These are phyloP conservation scores for Ammopiptanthus mongolicus DNA, from an alignment of 306 rosid species.

Conservation along the genomic window DNA sequence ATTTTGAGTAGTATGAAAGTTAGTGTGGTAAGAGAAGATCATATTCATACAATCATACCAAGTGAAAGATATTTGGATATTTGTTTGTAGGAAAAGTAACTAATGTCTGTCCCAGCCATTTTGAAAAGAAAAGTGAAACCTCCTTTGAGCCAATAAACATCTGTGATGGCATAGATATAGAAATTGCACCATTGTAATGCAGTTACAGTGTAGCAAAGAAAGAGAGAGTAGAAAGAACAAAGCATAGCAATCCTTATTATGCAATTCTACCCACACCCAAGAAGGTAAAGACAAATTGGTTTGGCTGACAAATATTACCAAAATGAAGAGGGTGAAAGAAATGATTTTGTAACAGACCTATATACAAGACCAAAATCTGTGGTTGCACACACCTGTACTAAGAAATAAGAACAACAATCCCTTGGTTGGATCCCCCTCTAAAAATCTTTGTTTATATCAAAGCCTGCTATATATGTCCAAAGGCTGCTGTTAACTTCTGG, in stretches of 20 bases:
- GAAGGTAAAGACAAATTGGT: constrained; percentile 25
- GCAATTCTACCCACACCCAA: constrained; percentile 30
- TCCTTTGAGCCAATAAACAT: constrained; percentile 8
- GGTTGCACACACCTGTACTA: constrained; percentile 32
- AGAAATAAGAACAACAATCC: constrained; percentile 10
- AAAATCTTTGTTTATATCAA: constrained; percentile 1
- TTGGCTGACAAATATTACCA: constrained; percentile 31
- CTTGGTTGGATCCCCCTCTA: not conserved
- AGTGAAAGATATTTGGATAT: not conserved
- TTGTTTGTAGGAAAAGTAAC: constrained; percentile 13
- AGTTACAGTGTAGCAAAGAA: constrained; percentile 7
- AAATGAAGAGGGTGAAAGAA: constrained; percentile 23
- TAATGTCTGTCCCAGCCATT: not conserved
- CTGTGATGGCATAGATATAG: constrained; percentile 15
- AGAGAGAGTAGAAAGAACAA: constrained; percentile 12
- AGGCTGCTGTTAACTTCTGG: constrained; percentile 40
- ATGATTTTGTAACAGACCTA: constrained; percentile 23
- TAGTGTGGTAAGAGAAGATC: not conserved
- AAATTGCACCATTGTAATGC: constrained; percentile 31
- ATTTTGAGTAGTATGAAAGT: not conserved
- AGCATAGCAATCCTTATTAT: constrained; percentile 32
- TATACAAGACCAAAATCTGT: constrained; percentile 35
- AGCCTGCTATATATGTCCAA: constrained; percentile 42
- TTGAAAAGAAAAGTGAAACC: constrained; percentile 1
- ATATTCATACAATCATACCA: not conserved